Conservation (phyloP, 2,329 filamentous ascomycete species). For the Pezicula carpinea region DNA sequence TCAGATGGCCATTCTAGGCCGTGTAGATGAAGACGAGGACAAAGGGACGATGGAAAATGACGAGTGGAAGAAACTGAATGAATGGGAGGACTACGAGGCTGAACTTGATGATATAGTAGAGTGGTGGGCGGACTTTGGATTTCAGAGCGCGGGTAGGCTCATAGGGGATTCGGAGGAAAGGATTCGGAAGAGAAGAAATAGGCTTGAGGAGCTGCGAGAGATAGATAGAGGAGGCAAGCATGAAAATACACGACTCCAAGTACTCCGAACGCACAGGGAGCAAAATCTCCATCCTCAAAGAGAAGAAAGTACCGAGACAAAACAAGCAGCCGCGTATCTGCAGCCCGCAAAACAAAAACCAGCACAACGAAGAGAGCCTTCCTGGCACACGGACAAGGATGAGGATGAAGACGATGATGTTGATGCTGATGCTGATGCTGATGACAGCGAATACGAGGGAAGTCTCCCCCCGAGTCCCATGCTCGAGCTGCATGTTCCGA, state of each 20-base stretch:
- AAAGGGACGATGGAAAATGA: slow-evolving; percentile 49
- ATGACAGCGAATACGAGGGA: background rate
- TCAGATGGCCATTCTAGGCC: slow-evolving; percentile 59
- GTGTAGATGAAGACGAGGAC: slow-evolving; percentile 42
- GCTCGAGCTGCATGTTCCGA: slow-evolving; percentile 12
- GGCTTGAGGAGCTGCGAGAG: background rate
- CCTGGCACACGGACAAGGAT: background rate
- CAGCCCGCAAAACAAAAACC: no score
- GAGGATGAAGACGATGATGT: no score
- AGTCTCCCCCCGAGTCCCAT: slow-evolving; percentile 23
- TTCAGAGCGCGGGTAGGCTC: slow-evolving; percentile 13
- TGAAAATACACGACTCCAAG: background rate
- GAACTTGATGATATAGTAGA: slow-evolving; percentile 16
- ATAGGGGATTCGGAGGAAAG: slow-evolving; percentile 5
- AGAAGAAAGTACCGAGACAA: no score
- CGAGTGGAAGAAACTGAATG: slow-evolving; percentile 6
- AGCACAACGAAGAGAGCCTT: slow-evolving; percentile 1
- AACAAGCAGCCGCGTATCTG: no score
- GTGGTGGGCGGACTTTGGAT: slow-evolving; percentile 21
- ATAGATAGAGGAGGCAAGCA: background rate
- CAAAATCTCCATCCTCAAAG: no score
- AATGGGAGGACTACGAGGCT: slow-evolving; percentile 14
- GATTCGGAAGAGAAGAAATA: background rate
- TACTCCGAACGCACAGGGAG: background rate
- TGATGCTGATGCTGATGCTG: background rate